Percentiles rank a stretch among this genome's conserved stretches.
phyloP scores from a whole-genome alignment of 1,284 basidiomycete species.

The Gomphus sp. region DNA sequence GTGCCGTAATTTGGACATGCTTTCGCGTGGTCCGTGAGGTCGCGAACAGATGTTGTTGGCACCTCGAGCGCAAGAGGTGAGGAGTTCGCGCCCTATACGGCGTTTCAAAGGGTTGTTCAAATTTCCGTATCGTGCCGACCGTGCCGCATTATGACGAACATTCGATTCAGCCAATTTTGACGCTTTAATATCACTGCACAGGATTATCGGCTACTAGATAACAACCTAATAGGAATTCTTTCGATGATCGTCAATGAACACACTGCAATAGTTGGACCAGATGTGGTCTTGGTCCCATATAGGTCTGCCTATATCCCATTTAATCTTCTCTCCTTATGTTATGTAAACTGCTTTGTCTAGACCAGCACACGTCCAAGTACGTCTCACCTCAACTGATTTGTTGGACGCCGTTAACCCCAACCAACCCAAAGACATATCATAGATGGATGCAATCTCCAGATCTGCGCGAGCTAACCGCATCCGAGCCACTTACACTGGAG shows the following conservation, averaged over 20 bases:
- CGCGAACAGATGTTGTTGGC: background rate
- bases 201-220: too few species aligned
- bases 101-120: background rate
- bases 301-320: too few species aligned
- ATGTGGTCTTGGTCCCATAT: conserved; percentile 70
- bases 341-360: too few species aligned
- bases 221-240: too few species aligned
- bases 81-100: background rate
- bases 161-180: too few species aligned
- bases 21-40: background rate
- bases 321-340: too few species aligned
- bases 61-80: background rate
- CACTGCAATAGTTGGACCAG: conserved; percentile 51
- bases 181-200: too few species aligned
- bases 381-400: conserved; percentile 12
- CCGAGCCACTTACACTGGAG: conserved; percentile 73
- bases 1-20: conserved; percentile 19
- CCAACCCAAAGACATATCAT: conserved; percentile 67
- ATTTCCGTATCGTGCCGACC: background rate
- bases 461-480: conserved; percentile 75
- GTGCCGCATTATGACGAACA: background rate
- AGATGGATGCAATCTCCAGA: conserved; percentile 83
- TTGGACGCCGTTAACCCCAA: background rate
- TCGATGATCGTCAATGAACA: conserved; percentile 63
- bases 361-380: conserved; percentile 52